phyloP scores from a whole-genome alignment of 2,329 filamentous ascomycete genomes.

The Colletotrichum navitas region DNA sequence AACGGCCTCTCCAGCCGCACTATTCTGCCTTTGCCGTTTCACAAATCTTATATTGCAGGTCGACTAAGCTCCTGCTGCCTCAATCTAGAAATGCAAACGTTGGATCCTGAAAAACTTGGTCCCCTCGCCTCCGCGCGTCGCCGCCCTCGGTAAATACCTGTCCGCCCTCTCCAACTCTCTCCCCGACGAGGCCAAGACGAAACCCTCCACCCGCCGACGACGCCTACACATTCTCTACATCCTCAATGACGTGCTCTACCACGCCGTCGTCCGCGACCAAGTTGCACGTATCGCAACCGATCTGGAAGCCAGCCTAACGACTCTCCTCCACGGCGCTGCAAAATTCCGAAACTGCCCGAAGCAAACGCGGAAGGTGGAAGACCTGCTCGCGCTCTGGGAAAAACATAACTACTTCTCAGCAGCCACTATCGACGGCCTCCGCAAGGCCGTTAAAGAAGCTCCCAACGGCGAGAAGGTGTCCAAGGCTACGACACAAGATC shows the following conservation, averaged over 20 bases:
- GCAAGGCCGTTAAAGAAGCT: constrained; percentile 64
- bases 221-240: constrained; percentile 83
- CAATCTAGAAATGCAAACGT: constrained; percentile 82
- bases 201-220: constrained; percentile 73
- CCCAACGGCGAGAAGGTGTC: constrained; percentile 42
- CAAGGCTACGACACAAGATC: constrained; percentile 28
- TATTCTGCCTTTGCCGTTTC: constrained; percentile 41
- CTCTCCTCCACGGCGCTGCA: constrained; percentile 71
- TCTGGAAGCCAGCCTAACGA: constrained; percentile 70
- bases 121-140: constrained; percentile 74
- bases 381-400: constrained; percentile 79
- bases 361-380: constrained; percentile 73
- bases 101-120: constrained; percentile 83
- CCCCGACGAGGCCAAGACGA: constrained; percentile 38
- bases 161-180: constrained; percentile 75
- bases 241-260: constrained; percentile 82
- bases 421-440: constrained; percentile 69
- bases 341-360: constrained; percentile 72
- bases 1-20: constrained; percentile 44
- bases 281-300: constrained; percentile 65
- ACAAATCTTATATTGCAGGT: constrained; percentile 27
- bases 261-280: constrained; percentile 67
- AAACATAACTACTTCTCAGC: constrained; percentile 71
- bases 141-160: constrained; percentile 81
- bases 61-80: constrained; percentile 54